Percentiles rank a stretch among this genome's conserved stretches.
Conservation (phyloP, 345 rosid species). For the Citrus cavaleriei region DNA sequence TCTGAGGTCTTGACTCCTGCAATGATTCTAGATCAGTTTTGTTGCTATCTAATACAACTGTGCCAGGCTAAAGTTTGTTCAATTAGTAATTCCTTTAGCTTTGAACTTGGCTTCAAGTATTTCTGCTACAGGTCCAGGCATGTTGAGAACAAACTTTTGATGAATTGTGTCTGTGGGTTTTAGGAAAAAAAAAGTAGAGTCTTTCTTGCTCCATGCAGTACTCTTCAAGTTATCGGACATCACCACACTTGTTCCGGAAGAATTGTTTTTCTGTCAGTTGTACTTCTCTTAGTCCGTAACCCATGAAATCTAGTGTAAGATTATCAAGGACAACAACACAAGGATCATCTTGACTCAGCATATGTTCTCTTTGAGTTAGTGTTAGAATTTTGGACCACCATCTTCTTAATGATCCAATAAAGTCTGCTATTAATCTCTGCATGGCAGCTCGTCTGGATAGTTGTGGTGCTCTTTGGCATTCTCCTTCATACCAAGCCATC, state of each 20-base stretch:
- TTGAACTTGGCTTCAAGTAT: neutral
- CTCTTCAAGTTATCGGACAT: neutral
- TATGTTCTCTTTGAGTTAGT: no score
- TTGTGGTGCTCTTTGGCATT: no score
- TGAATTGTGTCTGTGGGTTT: neutral
- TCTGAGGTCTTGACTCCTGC: neutral
- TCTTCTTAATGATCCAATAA: no score
- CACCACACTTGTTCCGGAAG: fast-evolving
- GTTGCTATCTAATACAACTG: fast-evolving
- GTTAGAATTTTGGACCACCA: no score
- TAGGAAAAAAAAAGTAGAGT: fast-evolving
- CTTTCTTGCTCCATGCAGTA: neutral
- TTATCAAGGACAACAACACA: no score
- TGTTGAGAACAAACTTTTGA: neutral
- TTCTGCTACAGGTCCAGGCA: neutral
- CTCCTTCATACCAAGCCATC: no score
- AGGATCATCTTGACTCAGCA: no score
- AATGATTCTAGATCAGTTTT: neutral
- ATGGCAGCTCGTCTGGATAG: no score
- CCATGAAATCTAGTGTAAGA: no score
- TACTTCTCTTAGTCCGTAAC: no score
- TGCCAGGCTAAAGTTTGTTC: fast-evolving
- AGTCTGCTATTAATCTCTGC: no score
- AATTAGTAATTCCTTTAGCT: neutral
- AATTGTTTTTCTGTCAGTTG: no score